A percentile compares a stretch with the other conserved stretches of the same genome.
Conservation (phyloP, 768 basidiomycete genomes). For the Macrolepiota fuliginosa region DNA sequence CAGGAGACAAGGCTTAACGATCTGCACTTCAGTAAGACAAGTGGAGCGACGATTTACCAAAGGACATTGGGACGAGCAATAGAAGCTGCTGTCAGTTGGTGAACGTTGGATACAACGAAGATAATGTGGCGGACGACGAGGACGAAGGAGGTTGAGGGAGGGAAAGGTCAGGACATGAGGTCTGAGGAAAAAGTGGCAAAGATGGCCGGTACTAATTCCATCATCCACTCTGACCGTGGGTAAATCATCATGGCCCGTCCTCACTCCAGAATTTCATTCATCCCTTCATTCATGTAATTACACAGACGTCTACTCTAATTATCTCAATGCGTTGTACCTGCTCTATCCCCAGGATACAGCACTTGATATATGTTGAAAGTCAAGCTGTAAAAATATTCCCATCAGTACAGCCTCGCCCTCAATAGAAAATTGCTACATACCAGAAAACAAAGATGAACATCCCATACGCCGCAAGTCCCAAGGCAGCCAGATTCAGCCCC, state of each 20-base stretch:
- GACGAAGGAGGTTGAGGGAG: conserved; percentile 6
- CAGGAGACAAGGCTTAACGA: conserved; percentile 11
- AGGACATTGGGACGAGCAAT: not conserved
- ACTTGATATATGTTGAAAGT: conserved; percentile 78
- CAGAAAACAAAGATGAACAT: conserved; percentile 81
- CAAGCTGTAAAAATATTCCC: conserved; percentile 43
- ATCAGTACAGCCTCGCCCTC: conserved; percentile 8
- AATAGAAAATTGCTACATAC: conserved; percentile 42
- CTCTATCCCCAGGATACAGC: conserved; percentile 27
- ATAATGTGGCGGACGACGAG: not conserved
- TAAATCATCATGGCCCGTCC: conserved; percentile 23
- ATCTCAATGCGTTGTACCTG: conserved; percentile 5
- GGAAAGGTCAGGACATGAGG: conserved; percentile 25
- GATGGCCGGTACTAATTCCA: conserved; percentile 13
- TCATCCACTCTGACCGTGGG: conserved; percentile 32
- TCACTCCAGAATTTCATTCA: not conserved
- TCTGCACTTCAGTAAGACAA: conserved; percentile 13
- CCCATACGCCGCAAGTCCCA: conserved; percentile 76
- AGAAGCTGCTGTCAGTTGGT: not conserved
- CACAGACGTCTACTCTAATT: conserved; percentile 14
- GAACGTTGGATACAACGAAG: not conserved
- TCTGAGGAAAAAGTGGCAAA: conserved; percentile 19
- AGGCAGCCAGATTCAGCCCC: conserved; percentile 51
- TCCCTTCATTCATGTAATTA: not conserved
- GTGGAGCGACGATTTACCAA: conserved; percentile 12